Percentiles rank a stretch among this genome's conserved stretches.
phyloP scores from a whole-genome alignment of 805 yeast species.

The Sugiyamaella valdiviana region DNA sequence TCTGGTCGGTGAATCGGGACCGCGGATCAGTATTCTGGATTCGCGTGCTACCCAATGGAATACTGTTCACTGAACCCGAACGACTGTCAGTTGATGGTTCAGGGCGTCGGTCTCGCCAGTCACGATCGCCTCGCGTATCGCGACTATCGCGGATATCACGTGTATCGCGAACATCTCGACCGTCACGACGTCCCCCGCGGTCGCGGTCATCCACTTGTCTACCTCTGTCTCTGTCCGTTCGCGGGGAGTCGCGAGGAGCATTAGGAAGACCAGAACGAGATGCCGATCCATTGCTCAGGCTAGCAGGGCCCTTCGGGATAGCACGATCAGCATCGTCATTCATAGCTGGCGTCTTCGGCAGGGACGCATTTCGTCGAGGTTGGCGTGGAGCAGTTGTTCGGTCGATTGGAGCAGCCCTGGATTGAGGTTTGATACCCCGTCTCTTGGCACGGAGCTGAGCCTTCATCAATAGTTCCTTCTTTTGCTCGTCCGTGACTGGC shows the following conservation, averaged over 20 bases:
- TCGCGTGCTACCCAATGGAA: constrained; percentile 4
- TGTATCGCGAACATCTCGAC: background rate
- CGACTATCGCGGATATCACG: background rate
- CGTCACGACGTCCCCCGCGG: constrained; percentile 4
- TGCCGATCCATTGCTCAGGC: background rate
- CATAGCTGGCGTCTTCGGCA: background rate
- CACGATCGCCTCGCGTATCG: constrained; percentile 1
- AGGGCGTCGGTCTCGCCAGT: background rate
- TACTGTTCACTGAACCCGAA: constrained; percentile 1
- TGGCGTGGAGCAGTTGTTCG: background rate
- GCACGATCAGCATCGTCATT: background rate
- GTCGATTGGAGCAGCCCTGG: background rate
- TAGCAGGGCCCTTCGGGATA: background rate
- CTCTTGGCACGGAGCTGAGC: constrained; percentile 3
- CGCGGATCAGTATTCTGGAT: background rate
- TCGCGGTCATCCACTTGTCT: constrained; percentile 2
- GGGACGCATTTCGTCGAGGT: background rate
- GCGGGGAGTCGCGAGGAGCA: background rate
- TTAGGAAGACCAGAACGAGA: background rate
- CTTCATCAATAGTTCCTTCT: constrained; percentile 19
- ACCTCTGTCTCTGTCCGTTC: constrained; percentile 1
- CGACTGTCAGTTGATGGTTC: background rate
- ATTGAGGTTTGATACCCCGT: background rate
- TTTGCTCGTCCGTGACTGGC: constrained; percentile 21
- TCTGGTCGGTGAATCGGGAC: background rate